Conservation (phyloP, 345 rosid genomes). For the Cardamine occulta region DNA sequence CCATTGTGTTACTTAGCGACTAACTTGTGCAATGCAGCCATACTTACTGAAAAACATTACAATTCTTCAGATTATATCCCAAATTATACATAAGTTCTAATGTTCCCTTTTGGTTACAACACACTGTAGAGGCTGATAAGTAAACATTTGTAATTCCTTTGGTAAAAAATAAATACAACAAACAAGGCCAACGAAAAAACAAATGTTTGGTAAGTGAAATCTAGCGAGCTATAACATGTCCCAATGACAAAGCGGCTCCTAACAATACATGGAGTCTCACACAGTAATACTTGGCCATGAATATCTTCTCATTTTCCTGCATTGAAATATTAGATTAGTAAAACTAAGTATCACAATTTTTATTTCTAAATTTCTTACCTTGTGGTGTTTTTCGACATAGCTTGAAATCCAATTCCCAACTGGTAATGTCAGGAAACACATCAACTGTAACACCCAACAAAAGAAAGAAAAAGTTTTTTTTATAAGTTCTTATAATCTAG, state of each 20-base stretch:
- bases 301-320: constrained; percentile 76
- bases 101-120: too few relatives aligned
- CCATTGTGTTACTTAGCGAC: too few relatives aligned
- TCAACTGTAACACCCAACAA: constrained; percentile 52
- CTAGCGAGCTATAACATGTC: constrained; percentile 57
- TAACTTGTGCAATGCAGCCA: too few relatives aligned
- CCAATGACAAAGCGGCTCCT: constrained; percentile 76
- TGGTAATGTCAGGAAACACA: constrained; percentile 75
- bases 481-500: neutral
- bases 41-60: too few relatives aligned
- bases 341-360: neutral
- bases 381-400: constrained; percentile 74
- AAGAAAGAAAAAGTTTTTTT: neutral
- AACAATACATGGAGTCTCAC: constrained; percentile 79
- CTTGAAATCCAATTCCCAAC: constrained; percentile 63
- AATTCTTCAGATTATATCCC: too few relatives aligned
- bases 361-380: constrained; percentile 49
- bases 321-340: neutral
- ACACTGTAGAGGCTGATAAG: too few relatives aligned
- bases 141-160: neutral
- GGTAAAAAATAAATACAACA: neutral
- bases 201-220: constrained; percentile 22
- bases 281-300: constrained; percentile 94
- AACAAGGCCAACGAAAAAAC: constrained; percentile 1
- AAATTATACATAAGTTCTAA: too few relatives aligned